Base-by-base conservation (phyloP, 345 rosid genomes). In the Salix purpurea region DNA sequence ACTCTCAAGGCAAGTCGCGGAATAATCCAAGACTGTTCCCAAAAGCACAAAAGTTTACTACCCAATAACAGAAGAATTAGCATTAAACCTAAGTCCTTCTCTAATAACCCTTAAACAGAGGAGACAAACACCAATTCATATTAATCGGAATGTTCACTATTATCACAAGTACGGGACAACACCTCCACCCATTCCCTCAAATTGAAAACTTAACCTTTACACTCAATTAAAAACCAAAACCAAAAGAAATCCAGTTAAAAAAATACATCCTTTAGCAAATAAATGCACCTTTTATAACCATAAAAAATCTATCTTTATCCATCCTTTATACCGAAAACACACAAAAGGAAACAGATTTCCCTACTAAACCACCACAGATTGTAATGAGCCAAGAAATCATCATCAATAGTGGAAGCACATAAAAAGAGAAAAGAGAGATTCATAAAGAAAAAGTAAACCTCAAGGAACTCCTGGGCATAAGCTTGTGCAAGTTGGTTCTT, bases 401-500 rank as follows among this genome's bases (percentile, higher is more conserved):
- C 30, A 21, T 18, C 18, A 15, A 40, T 18, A 74, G 7, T 24
- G 19, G 12, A 32, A 48, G 32, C 12, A 0, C 3, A 28, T 21
- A 36, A 34, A 24, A 3, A 6, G 39, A 28, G 40, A 50, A 46
- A 16, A 32, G 68, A 74, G 39, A 50, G 67, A 15, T 36, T 34
- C 44, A 39, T 24, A 77, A 21, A 18, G 13, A 6, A 36, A 26
- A 65, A 1, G 7, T 4, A 30, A 6, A 90, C 97, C 96, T 92
- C 92, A 37, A 95, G 77, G 69, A 93, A 85, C 83, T 95, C 91
- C 76, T 93, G 90, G 6, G 94, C 94, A 62, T 90, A 90, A 75
- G 93, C 99, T 74, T 91, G 91, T 7, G 91, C 93, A 62, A 95
- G 90, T 80, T 91, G 93, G 18, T 67, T 5, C 82, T 91, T 88